Conservation (phyloP, 345 rosid genomes). For the Populus davidiana region DNA sequence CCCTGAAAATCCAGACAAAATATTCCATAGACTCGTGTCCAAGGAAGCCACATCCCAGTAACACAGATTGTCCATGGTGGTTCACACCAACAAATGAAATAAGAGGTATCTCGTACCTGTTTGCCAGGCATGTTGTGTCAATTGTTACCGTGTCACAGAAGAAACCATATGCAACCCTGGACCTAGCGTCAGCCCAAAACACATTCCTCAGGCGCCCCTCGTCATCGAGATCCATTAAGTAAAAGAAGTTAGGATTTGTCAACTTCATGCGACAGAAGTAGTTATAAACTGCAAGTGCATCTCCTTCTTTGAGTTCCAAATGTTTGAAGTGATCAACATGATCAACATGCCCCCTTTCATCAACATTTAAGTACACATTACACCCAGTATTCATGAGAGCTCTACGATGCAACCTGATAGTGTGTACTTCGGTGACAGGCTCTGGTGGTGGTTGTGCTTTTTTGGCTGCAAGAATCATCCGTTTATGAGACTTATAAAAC, state of each 20-base stretch:
- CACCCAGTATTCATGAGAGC: constrained; percentile 26
- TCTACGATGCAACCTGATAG: constrained; percentile 44
- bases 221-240: constrained; percentile 47
- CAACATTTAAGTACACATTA: constrained; percentile 28
- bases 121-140: constrained; percentile 49
- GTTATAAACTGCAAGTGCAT: constrained; percentile 44
- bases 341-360: constrained; percentile 27
- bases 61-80: constrained; percentile 46
- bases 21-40: constrained; percentile 47
- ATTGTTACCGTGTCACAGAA: constrained; percentile 44
- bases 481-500: constrained; percentile 46
- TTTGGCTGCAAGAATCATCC: constrained; percentile 40
- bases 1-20: constrained; percentile 49
- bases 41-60: constrained; percentile 55
- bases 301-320: constrained; percentile 54
- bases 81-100: constrained; percentile 53
- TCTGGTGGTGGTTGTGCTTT: constrained; percentile 31
- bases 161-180: constrained; percentile 37
- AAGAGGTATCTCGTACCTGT: constrained; percentile 49
- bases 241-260: constrained; percentile 56
- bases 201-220: constrained; percentile 47
- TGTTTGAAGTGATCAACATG: constrained; percentile 35
- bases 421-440: constrained; percentile 44
- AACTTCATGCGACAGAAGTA: constrained; percentile 50
- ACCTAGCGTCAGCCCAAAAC: constrained; percentile 56